phyloP scores from a whole-genome alignment of 371 early-diverging fungal genomes.

The Chytridiales sp. region DNA sequence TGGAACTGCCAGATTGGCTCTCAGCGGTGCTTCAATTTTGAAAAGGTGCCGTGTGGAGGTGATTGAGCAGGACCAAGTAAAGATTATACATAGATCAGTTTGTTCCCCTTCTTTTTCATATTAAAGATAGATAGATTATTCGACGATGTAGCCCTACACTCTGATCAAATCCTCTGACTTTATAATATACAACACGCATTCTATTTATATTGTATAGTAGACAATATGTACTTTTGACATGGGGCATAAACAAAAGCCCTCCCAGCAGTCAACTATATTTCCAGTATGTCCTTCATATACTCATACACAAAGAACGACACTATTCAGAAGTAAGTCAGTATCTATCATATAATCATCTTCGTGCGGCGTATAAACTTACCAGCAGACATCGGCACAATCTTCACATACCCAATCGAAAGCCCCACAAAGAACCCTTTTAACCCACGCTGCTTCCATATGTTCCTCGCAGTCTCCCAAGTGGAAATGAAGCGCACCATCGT shows the following conservation, averaged over 20 bases:
- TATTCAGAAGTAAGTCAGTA: not conserved
- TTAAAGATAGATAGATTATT: no score
- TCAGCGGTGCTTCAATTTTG: no score
- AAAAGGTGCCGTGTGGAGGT: no score
- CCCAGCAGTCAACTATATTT: slow-evolving; percentile 41
- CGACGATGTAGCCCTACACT: no score
- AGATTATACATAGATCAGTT: no score
- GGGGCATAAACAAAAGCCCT: no score
- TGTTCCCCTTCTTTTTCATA: no score
- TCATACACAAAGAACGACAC: slow-evolving; percentile 85
- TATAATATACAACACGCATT: no score
- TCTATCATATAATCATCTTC: not conserved
- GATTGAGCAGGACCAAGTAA: no score
- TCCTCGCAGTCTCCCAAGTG: slow-evolving; percentile 57
- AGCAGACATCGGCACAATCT: slow-evolving; percentile 89
- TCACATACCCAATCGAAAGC: slow-evolving; percentile 87
- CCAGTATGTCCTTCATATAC: slow-evolving; percentile 53
- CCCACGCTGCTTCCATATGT: slow-evolving; percentile 66
- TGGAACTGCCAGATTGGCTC: slow-evolving; percentile 24
- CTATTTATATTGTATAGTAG: no score
- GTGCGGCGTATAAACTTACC: slow-evolving; percentile 11
- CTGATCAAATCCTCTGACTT: no score
- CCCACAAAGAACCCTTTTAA: slow-evolving; percentile 88
- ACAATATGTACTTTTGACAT: no score
- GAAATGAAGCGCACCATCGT: slow-evolving; percentile 52